Conservation (phyloP, 768 basidiomycete genomes). For the Phanerochaete sordida region DNA sequence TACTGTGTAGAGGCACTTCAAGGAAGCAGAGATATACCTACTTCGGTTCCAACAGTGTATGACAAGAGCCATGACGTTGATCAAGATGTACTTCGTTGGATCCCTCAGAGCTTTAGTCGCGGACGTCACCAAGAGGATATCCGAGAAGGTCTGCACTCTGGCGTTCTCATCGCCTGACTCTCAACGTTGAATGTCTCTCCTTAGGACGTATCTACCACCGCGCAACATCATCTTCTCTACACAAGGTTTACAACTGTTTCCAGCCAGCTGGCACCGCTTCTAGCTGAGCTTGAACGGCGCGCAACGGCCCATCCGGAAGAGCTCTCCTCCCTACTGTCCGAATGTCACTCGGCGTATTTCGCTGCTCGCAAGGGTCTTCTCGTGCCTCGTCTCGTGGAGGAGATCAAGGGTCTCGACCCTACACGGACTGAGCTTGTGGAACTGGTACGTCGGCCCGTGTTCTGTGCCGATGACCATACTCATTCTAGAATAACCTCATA, state of each 20-base stretch:
- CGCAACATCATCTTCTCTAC: constrained; percentile 84
- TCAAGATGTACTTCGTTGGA: constrained; percentile 95
- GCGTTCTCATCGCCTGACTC: neutral
- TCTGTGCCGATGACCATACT: neutral
- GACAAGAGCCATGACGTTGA: constrained; percentile 95
- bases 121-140: constrained; percentile 73
- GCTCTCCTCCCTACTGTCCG: constrained; percentile 70
- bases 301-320: constrained; percentile 80
- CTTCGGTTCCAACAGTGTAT: constrained; percentile 97
- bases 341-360: constrained; percentile 89
- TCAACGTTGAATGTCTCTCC: neutral
- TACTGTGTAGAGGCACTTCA: constrained; percentile 87
- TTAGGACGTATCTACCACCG: constrained; percentile 75
- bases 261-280: constrained; percentile 66
- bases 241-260: constrained; percentile 80
- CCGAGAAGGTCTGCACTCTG: constrained; percentile 57
- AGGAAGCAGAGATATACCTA: constrained; percentile 92
- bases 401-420: constrained; percentile 82
- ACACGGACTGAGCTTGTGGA: constrained; percentile 81
- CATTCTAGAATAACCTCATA: constrained; percentile 24
- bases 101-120: constrained; percentile 73
- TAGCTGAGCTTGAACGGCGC: constrained; percentile 83
- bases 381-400: constrained; percentile 68
- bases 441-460: constrained; percentile 45
- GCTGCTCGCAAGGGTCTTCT: constrained; percentile 68